Base-by-base conservation (phyloP, 345 rosid species). In the Camelina neglecta region DNA sequence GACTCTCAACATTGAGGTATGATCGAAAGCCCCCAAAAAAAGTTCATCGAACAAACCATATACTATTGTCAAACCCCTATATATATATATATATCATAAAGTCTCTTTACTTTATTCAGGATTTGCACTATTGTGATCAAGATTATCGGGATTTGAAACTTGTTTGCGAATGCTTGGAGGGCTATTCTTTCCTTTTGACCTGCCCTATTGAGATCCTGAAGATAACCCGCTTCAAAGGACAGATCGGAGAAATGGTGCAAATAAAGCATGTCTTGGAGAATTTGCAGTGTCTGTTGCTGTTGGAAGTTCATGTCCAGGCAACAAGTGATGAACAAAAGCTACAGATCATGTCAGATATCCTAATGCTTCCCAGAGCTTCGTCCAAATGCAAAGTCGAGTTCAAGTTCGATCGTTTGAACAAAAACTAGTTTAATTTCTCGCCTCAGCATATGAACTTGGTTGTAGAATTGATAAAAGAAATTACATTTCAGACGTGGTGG, bases 161-260 rank as follows among this genome's bases (percentile, higher is more conserved):
- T n/a, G 51, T 48, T n/a, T 53, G 29, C 16, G 2, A 12, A 1
- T 55, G 59, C 33, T 2, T 55, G 59, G 13, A 3, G 16, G 59
- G 1, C 1, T 55, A 55, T 55, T 26, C 38, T 13, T 55, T 13
- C 36, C 10, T 55, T 1, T 55, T 11, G 38, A 6, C 38, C 3
- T 55, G 60, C 18, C 4, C 18, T 55, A 1, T 55, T 2, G 38
- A 55, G 60, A 7, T 55, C 60, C 16, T 55, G 0, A 26, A 55
- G 5, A 26, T 26, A 55, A 55, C 7, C 5, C 0, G 0, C 1
- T 55, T 2, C 10, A 1, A 1, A 0, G 18, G 60, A 55, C 0
- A 0, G 2, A 26, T 15, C 2, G 18, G 4, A 26, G 60, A 55
- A 15, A 2, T 55, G 18, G 36, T 0, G 60, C 38, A 55, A 55